These are phyloP conservation scores for Pseudocercospora crystallina DNA, from an alignment of 2,329 filamentous ascomycete species.

Conservation along the genomic window DNA sequence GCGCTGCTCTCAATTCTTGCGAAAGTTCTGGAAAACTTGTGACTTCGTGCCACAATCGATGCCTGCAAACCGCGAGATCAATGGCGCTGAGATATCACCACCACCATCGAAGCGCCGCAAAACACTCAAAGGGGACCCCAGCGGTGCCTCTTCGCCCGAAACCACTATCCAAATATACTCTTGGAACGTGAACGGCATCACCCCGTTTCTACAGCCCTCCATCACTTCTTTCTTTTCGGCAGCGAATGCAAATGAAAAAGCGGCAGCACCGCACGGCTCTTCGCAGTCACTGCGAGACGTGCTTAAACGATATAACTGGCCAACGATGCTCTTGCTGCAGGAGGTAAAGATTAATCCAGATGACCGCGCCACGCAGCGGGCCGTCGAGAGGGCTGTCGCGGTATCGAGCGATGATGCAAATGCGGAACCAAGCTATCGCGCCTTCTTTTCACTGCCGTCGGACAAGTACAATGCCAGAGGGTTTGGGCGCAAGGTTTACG, in stretches of 20 bases:
- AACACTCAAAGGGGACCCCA: background rate
- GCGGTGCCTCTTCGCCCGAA: background rate
- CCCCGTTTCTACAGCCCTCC: slow-evolving; percentile 42
- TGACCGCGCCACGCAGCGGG: slow-evolving; percentile 42
- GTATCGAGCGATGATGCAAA: slow-evolving; percentile 19
- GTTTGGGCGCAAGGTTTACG: slow-evolving; percentile 53
- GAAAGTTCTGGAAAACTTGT: background rate
- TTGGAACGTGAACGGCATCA: slow-evolving; percentile 53
- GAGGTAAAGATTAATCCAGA: slow-evolving; percentile 50
- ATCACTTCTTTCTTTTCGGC: slow-evolving; percentile 43
- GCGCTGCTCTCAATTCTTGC: no score
- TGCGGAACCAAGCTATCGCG: slow-evolving; percentile 42
- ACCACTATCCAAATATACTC: slow-evolving; percentile 41
- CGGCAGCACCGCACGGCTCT: no score
- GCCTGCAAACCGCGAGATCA: background rate
- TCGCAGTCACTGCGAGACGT: slow-evolving; percentile 38
- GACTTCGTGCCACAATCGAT: no score
- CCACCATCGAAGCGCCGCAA: slow-evolving; percentile 32
- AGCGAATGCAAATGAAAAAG: no score
- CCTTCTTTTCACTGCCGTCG: slow-evolving; percentile 49
- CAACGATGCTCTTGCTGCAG: slow-evolving; percentile 48
- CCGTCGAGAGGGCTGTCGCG: slow-evolving; percentile 40
- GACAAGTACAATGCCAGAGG: slow-evolving; percentile 53
- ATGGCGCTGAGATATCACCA: slow-evolving; percentile 26
- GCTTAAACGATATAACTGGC: slow-evolving; percentile 47